These are phyloP conservation scores for Peronosclerospora sorghi DNA, from an alignment of 352 stramenopile genomes.

Conservation along the genomic window DNA sequence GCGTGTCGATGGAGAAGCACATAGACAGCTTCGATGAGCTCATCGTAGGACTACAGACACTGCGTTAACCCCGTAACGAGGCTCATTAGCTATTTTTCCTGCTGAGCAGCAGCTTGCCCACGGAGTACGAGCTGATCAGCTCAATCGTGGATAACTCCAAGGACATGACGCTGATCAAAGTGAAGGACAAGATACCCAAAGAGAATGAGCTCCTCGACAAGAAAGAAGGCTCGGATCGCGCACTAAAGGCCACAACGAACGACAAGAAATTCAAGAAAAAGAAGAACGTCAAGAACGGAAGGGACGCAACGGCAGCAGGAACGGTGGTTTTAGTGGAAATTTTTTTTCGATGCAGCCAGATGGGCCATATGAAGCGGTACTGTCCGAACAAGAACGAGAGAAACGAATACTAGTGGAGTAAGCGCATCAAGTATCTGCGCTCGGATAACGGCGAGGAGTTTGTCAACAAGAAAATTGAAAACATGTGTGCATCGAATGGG, in stretches of 20 bases:
- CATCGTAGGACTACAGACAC: not conserved
- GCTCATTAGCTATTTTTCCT: not conserved
- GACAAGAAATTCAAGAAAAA: not conserved
- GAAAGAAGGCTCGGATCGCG: not conserved
- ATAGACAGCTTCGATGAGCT: not conserved
- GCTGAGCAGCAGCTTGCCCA: not conserved
- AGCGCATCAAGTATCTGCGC: slow-evolving; percentile 4
- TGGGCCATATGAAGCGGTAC: not conserved
- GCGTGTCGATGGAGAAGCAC: not conserved
- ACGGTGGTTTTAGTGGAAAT: not conserved
- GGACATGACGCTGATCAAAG: not conserved
- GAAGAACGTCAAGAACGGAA: not conserved
- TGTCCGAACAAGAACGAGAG: not conserved
- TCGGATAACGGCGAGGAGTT: slow-evolving; percentile 24
- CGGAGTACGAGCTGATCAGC: not conserved
- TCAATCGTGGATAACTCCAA: not conserved
- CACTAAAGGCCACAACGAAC: not conserved
- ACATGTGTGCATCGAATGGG: not conserved
- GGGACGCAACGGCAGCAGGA: not conserved
- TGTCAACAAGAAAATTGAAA: slow-evolving; percentile 11
- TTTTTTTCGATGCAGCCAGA: not conserved
- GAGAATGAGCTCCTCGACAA: not conserved
- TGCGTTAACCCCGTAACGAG: not conserved
- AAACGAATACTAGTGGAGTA: slow-evolving; percentile 11
- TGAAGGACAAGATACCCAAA: not conserved